Evolutionary conservation across 805 yeast species (phyloP), one percentile per base, ranked within the genome.

Genomic region (Metschnikowia lunata): DNA sequence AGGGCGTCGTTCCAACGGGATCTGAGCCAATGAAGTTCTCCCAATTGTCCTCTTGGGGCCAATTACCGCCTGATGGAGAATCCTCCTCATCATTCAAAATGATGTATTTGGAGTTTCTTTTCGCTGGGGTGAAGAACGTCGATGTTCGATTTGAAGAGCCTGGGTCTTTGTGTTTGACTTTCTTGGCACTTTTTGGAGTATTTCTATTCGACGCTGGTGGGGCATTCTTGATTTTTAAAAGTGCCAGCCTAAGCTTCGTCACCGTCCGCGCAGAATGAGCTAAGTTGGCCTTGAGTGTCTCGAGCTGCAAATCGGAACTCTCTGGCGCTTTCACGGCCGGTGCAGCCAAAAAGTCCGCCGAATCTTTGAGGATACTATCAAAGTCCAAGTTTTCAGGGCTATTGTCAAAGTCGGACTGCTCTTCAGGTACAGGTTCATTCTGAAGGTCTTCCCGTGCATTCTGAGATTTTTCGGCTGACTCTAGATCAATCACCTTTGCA

Each of bases 261-360:
- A 85, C 80, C 2, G 80, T 75, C 48, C 74, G 71, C 54, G 82
- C 79, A 5, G 90, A 84, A 61, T 76, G 86, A 13, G 72, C 70
- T 52, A 87, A 69, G 23, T 85, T 82, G 0, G 84, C 74, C 49
- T 75, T 72, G 50, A 85, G 63, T 1, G 89, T 82, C 55, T 86
- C 90, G 2, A 77, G 66, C 56, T 85, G 88, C 35, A 85, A 63
- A 10, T 69, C 74, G 1, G 71, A 61, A 45, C 74, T 71, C 28
- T 67, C 65, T 1, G 71, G 65, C 35, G 76, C 72, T 12, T 23
- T 34, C 1, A 53, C 39, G 14, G 47, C 45, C 1, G 68, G 59
- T 9, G 60, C 37, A 26, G 58, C 61, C 56, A 37, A 37, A 18
- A 37, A 42, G 12, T 40, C 42, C 6, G 45, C 42, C 14, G 67